Conservation (phyloP, 2,329 filamentous ascomycete species). For the Hymenoscyphus fraxineus region DNA sequence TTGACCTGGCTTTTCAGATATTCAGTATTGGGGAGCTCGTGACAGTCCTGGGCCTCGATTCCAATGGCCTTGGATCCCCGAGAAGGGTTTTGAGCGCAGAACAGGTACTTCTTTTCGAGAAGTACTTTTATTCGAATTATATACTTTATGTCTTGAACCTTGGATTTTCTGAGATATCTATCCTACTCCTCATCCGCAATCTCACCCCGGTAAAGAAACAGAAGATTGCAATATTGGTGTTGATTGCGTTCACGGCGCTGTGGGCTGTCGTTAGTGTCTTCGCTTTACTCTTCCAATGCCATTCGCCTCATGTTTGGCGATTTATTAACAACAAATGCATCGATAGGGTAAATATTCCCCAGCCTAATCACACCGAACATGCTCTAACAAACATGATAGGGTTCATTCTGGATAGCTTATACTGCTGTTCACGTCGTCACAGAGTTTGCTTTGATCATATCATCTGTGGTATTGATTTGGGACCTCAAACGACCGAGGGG, state of each 20-base stretch:
- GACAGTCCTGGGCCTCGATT: conserved; percentile 2
- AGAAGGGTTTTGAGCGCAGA: background rate
- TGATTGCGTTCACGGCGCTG: background rate
- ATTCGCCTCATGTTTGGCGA: conserved; percentile 6
- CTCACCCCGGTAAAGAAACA: conserved; percentile 1
- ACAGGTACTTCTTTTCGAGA: conserved; percentile 4
- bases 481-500: conserved; percentile 5
- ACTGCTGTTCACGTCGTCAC: conserved; percentile 5
- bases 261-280: conserved; percentile 4
- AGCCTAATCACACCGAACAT: background rate
- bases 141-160: conserved; percentile 5
- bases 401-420: conserved; percentile 1
- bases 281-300: conserved; percentile 4
- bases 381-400: background rate
- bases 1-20: background rate
- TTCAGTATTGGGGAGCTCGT: conserved; percentile 6
- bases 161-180: conserved; percentile 7
- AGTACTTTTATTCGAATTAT: background rate
- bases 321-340: conserved; percentile 8
- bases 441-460: conserved; percentile 1
- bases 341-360: background rate
- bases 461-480: conserved; percentile 6
- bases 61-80: conserved; percentile 6
- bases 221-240: background rate
- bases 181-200: conserved; percentile 3